Base-by-base conservation (phyloP, 768 basidiomycete genomes). In the Ephemerocybe angulata region DNA sequence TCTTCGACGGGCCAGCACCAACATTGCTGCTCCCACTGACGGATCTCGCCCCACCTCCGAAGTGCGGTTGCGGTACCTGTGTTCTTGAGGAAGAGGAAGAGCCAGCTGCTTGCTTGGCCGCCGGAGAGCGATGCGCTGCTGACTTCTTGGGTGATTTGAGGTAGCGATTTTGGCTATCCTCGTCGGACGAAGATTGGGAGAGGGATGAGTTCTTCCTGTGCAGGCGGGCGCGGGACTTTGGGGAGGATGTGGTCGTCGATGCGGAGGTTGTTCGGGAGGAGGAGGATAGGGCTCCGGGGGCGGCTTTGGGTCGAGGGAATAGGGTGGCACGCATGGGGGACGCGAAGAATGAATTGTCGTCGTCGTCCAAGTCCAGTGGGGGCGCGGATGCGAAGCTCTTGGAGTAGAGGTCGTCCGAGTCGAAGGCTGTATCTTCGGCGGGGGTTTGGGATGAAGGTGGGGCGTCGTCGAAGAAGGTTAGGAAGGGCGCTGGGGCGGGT, bases 121-220 rank as follows among this genome's bases (percentile, higher is more conserved):
- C 22, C 8, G 58, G 61, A 3, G 58, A 60, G 11, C 2, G 13
- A 31, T 60, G 59, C 11, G 42, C 22, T n/a, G 28, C 51, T 15
- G 53, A 52, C 29, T 62, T 62, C 6, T 49, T 50, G 3, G 58
- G 61, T 8, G 58, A 60, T 46, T 60, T 62, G 4, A 19, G 30
- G 19, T 38, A 41, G 15, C 43, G 27, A n/a, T 33, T 31, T 25
- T 4, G 55, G n/a, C 28, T 17, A 28, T 22, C 48, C 33, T 31
- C 28, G 13, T 52, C 56, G 12, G 51, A 40, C 37, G 21, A 19
- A 19, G 15, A 15, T 6, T 24, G 13, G 22, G 40, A 25, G 17
- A 38, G 42, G 8, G 33, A 17, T 8, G 27, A 29, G n/a, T n/a
- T n/a, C 4, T 4, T 27, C 22, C 37, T 6, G 33, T 50, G 33